Conservation (phyloP, 371 early-diverging fungal genomes). For the Syncephalastrum sp. region DNA sequence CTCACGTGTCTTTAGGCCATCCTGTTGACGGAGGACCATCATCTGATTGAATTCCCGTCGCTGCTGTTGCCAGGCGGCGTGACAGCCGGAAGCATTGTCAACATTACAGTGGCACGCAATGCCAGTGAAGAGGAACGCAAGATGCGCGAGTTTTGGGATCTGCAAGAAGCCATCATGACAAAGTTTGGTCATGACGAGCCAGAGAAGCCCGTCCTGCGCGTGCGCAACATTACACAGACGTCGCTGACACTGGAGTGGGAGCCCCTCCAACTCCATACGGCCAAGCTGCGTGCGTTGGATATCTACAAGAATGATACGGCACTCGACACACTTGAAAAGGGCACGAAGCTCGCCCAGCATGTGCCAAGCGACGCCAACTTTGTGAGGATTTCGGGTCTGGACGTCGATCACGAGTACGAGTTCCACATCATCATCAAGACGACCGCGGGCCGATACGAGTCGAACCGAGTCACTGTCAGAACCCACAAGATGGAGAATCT, state of each 20-base stretch:
- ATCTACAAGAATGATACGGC: slow-evolving; percentile 78
- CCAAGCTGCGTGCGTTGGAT: slow-evolving; percentile 79
- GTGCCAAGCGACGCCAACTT: slow-evolving; percentile 61
- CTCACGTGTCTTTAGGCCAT: slow-evolving; percentile 63
- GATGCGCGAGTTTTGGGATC: slow-evolving; percentile 76
- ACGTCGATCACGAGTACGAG: slow-evolving; percentile 85
- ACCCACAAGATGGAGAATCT: slow-evolving; percentile 93
- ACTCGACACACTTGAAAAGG: slow-evolving; percentile 29
- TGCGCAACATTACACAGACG: slow-evolving; percentile 86
- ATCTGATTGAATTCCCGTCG: slow-evolving; percentile 96
- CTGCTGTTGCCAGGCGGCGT: slow-evolving; percentile 93
- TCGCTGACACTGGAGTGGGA: slow-evolving; percentile 90
- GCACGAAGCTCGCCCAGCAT: slow-evolving; percentile 18
- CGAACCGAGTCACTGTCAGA: slow-evolving; percentile 72
- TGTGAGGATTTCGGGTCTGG: slow-evolving; percentile 85
- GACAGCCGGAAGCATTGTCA: slow-evolving; percentile 91
- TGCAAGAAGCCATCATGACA: slow-evolving; percentile 83
- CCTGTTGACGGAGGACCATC: slow-evolving; percentile 92
- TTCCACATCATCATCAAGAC: slow-evolving; percentile 87
- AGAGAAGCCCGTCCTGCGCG: slow-evolving; percentile 71
- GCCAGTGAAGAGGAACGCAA: slow-evolving; percentile 77
- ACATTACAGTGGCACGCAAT: slow-evolving; percentile 89
- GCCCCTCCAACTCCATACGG: slow-evolving; percentile 75
- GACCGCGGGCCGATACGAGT: slow-evolving; percentile 80
- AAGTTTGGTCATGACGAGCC: slow-evolving; percentile 80